Base-by-base conservation (phyloP, 148 eudicot genomes). In the Camellia sinensis region DNA sequence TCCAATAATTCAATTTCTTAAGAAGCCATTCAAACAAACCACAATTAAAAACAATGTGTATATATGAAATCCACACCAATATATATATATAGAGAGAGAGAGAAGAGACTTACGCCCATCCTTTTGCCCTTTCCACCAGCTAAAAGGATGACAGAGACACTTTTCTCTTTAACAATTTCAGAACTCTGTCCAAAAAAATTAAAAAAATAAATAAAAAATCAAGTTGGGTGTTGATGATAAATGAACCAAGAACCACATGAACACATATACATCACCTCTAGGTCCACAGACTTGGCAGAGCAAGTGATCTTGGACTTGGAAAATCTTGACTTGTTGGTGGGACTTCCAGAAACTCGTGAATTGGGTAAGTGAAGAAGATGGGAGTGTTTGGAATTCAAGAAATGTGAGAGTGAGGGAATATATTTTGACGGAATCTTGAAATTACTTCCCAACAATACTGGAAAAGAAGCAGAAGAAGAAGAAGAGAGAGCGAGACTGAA, bases 71-170 rank as follows among this genome's bases (percentile, higher is more conserved):
- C 19, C 40, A 79, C 9, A 53, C 73, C 29, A 2, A 44, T 64
- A 60, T 13, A 22, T 22, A 29, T 29, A 68, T 19, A 5, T 17
- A 75, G 45, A 46, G 9, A 57, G 1, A 77, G 11, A 17, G 21
- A 66, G 13, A 57, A 5, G 63, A 84, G 54, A 84, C 94, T 73
- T 89, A 93, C 97, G 14, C 97, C 99, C 98, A 96, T 93, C 81
- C 99, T 85, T 82, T 87, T 93, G 63, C 98, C 99, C 83, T 87
- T 91, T 52, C 99, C 99, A 82, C 98, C 98, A 81, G 98, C 99
- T 66, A 96, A 91, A 75, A 96, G 94, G 82, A 96, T 86, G 41
- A 93, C 97, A 37, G 98, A 93, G 7, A 93, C 98, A 77, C 98
- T 91, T 77, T 81, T 93, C 86, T 90, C 93, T 87, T 90, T 87